Evolutionary conservation across 495 filamentous ascomycete genomes (phyloP).

Genomic region (Haplographium delicatum): DNA sequence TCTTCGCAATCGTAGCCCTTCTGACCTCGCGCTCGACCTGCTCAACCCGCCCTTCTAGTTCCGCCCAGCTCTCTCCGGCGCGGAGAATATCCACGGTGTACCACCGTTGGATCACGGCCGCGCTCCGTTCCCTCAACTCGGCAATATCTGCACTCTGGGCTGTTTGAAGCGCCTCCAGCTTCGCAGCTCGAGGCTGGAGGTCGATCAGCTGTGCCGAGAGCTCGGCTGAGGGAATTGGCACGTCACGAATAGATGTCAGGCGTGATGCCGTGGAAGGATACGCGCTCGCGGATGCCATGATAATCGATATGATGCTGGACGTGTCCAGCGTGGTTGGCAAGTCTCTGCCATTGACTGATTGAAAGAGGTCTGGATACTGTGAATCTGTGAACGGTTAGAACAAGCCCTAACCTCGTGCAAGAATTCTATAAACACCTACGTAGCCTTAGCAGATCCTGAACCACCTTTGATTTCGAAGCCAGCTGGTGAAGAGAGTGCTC

Average conservation of each 20-base stretch:
- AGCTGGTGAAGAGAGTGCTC: constrained; percentile 54
- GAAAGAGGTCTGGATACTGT: constrained; percentile 55
- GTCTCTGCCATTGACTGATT: constrained; percentile 31
- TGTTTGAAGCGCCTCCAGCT: constrained; percentile 58
- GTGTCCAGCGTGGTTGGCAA: constrained; percentile 38
- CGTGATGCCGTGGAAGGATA: constrained; percentile 75
- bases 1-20: constrained; percentile 31
- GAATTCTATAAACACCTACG: constrained; percentile 24
- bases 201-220: constrained; percentile 62
- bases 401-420: background rate
- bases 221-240: constrained; percentile 65
- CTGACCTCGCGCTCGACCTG: constrained; percentile 61
- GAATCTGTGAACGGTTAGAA: constrained; percentile 41
- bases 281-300: constrained; percentile 67
- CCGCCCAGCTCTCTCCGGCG: constrained; percentile 65
- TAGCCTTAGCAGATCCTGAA: constrained; percentile 45
- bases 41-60: constrained; percentile 64
- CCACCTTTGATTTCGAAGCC: constrained; percentile 39
- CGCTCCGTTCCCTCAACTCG: constrained; percentile 66
- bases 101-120: constrained; percentile 69
- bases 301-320: constrained; percentile 46
- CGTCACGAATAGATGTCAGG: constrained; percentile 72
- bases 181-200: constrained; percentile 65
- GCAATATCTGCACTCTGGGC: constrained; percentile 68
- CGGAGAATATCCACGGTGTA: constrained; percentile 68